Evolutionary conservation across 176 grass and related monocot species (phyloP).

Genomic region (Musa schizocarpa): DNA sequence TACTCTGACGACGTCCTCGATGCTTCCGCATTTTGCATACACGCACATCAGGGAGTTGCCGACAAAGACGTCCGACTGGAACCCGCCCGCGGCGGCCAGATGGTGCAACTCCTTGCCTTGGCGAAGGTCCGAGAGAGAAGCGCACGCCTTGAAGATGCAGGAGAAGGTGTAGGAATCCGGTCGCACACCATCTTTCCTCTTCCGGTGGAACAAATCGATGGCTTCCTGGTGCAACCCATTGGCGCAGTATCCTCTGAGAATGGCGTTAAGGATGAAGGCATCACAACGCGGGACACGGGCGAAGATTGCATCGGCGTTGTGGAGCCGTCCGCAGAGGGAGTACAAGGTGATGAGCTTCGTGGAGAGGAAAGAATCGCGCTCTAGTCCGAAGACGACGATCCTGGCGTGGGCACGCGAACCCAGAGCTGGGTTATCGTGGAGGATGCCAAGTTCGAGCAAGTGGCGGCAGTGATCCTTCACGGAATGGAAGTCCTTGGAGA

Average conservation of each 20-base stretch:
- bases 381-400: constrained; percentile 12
- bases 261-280: constrained; percentile 23
- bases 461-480: not conserved
- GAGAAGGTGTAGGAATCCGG: constrained; percentile 23
- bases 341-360: constrained; percentile 21
- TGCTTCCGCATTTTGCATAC: constrained; percentile 20
- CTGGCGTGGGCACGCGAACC: constrained; percentile 12
- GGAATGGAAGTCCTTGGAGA: not conserved
- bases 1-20: constrained; percentile 4
- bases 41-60: constrained; percentile 14
- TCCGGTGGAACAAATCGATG: constrained; percentile 18
- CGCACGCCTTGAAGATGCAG: constrained; percentile 21
- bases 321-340: constrained; percentile 6
- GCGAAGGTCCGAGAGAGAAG: constrained; percentile 10
- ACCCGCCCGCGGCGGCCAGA: not conserved
- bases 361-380: constrained; percentile 12
- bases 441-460: constrained; percentile 22
- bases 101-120: constrained; percentile 11
- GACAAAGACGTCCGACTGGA: constrained; percentile 19
- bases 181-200: constrained; percentile 6
- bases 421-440: not conserved
- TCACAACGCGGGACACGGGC: not conserved
- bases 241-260: constrained; percentile 19
- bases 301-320: not conserved
- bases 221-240: constrained; percentile 10